Evolutionary conservation across 495 filamentous ascomycete genomes (phyloP), one percentile per base, ranked within the genome.

Genomic region (Tetracladium setigerum): DNA sequence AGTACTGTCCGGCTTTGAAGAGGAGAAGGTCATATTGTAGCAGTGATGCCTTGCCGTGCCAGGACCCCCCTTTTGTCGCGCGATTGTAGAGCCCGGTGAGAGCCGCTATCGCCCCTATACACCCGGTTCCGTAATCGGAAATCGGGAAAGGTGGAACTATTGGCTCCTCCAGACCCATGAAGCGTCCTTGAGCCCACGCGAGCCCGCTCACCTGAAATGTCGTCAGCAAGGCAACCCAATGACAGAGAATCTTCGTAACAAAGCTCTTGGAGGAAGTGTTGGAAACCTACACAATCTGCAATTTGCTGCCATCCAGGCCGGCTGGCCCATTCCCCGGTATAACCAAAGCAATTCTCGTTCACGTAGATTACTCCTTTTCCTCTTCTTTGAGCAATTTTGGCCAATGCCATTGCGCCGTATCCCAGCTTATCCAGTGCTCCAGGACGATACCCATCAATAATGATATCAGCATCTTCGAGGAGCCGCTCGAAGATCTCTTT

Each of bases 151-250:
- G 42, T 16, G 63, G 63, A 30, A 63, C 55, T 5, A 2, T 12
- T 31, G 37, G 17, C 17, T 39, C 36, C 36, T 3, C 16, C 18
- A n/a, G 24, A 19, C 13, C 12, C 37, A 19, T 48, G 62, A 56
- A 60, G 81, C 74, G 48, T 9, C 84, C 84, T 61, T 88, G 85
- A 4, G 77, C 78, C 83, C 82, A 87, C 5, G 84, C 83, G 6
- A 87, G 68, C 13, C 83, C 82, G 15, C 71, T 79, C 2, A 78
- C 74, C 65, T 75, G 5, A n/a, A n/a, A 6, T 15, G 11, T 15
- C 11, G 8, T 41, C 8, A 12, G n/a, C 16, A 12, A 30, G 14
- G 12, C 2, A 16, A 36, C 10, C 34, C 10, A n/a, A 10, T 36
- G 34, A n/a, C 9, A 4, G 34, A 16, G 34, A 36, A 16, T 16